Base-by-base conservation (phyloP, 2,329 filamentous ascomycete species). In the Ascochyta fabae region DNA sequence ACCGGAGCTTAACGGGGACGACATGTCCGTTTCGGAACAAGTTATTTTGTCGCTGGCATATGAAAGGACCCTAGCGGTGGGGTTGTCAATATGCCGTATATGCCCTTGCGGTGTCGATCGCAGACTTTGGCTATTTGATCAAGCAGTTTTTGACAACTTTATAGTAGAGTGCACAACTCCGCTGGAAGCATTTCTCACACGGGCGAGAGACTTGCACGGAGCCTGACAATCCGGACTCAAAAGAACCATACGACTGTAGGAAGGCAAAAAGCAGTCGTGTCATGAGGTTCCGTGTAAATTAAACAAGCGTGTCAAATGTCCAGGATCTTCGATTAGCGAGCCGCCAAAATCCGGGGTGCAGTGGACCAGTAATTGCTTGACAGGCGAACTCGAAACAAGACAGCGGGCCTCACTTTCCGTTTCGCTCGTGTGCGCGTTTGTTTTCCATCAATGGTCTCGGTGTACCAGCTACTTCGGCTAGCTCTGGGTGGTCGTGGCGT, bases 331-430 rank as follows among this genome's bases (percentile, higher is more conserved):
- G 23, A 27, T 36, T 50, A 46, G 52, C 46, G 46, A 55, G 34
- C 23, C 34, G 46, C 46, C 46, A 49, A 49, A 46, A 55, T 6
- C 46, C 39, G 52, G 52, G 46, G 46, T 55, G 46, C 52, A 55
- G 40, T 31, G 34, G 19, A 27, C 22, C 27, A 29, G 27, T 26
- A 33, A 46, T 41, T 41, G 42, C 29, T 29, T 23, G 42, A 36
- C 49, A 41, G 6, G 27, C 23, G 42, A 15, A 19, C 31, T 36
- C 31, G 49, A 42, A 46, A 47, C 42, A 53, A 13, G 36, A 46
- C 34, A 7, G 19, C 29, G 19, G 36, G 8, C 2, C 3, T n/a
- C n/a, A 8, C 39, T 24, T 10, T 26, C 39, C 15, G 23, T 22
- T 27, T 16, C 26, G 15, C 23, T 27, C 16, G 15, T 29, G 13